phyloP scores from a whole-genome alignment of 208 protist genomes.

The Trypanosoma platydactyli region DNA sequence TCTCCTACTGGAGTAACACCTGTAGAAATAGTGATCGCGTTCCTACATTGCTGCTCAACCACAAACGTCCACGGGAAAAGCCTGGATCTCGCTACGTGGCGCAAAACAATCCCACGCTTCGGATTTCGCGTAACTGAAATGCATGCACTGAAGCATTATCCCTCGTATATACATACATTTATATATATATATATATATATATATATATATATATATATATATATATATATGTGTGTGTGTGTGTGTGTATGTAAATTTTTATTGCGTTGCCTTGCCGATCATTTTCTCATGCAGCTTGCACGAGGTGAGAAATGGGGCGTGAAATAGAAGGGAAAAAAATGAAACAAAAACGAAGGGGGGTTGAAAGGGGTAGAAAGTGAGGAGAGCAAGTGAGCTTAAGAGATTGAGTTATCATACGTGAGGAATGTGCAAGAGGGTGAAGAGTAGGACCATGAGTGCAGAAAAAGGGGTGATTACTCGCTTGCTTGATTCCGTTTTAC shows the following conservation, averaged over 20 bases:
- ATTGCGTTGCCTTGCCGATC: too few relatives aligned
- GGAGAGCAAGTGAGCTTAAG: not conserved
- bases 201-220: conserved; percentile 27
- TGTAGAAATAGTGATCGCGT: conserved; percentile 40
- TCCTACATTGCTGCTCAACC: conserved; percentile 67
- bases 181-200: not conserved
- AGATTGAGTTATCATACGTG: not conserved
- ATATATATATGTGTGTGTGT: conserved; percentile 7
- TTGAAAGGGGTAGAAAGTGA: not conserved
- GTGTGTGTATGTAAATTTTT: too few relatives aligned
- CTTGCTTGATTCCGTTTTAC: too few relatives aligned
- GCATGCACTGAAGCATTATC: not conserved
- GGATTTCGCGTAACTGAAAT: conserved; percentile 22
- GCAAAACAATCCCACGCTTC: conserved; percentile 43
- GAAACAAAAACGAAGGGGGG: not conserved
- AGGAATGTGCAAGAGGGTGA: not conserved
- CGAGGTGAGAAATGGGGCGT: not conserved
- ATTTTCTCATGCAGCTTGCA: too few relatives aligned
- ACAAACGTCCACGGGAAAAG: conserved; percentile 58
- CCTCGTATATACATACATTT: too few relatives aligned
- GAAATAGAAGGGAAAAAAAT: not conserved
- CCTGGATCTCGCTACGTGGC: conserved; percentile 67
- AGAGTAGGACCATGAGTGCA: too few relatives aligned
- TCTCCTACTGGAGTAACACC: conserved; percentile 52
- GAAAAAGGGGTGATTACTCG: too few relatives aligned